Evolutionary conservation across 2,329 filamentous ascomycete species (phyloP).

Genomic region (Talaromyces sp.): DNA sequence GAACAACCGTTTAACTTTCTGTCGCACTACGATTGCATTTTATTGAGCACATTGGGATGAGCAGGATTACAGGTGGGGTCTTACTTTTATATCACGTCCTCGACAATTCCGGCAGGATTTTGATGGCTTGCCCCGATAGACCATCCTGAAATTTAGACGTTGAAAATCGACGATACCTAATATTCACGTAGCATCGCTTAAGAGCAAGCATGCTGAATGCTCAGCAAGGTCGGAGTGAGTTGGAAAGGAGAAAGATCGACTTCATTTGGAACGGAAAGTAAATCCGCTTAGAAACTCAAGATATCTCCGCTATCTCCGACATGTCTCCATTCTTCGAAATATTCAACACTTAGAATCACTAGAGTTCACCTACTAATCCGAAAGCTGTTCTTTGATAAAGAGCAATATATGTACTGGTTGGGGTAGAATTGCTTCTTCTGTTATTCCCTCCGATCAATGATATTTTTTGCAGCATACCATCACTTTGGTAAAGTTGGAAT

Average conservation of each 20-base stretch:
- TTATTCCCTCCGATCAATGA: too few species aligned
- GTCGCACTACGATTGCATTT: neutral
- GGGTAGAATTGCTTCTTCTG: too few species aligned
- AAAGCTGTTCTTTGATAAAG: too few species aligned
- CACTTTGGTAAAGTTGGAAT: too few species aligned
- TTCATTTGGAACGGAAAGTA: neutral
- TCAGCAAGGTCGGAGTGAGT: neutral
- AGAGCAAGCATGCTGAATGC: neutral
- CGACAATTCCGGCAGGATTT: conserved; percentile 16
- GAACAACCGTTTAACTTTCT: conserved; percentile 10
- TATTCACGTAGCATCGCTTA: neutral
- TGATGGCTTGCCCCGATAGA: conserved; percentile 14
- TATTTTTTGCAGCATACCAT: too few species aligned
- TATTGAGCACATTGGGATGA: neutral
- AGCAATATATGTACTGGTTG: too few species aligned
- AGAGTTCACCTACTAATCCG: too few species aligned
- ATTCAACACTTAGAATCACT: neutral
- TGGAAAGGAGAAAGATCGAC: neutral
- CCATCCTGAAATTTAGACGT: neutral
- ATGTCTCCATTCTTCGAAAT: neutral
- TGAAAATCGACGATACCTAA: too few species aligned
- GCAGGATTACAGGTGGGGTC: too few species aligned
- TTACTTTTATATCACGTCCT: conserved; percentile 11
- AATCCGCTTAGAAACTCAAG: neutral
- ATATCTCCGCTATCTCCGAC: conserved; percentile 13